Percentiles rank a stretch among this genome's conserved stretches.
These are phyloP conservation scores for Argentina anserina DNA, from an alignment of 306 rosid genomes.

Conservation along the genomic window DNA sequence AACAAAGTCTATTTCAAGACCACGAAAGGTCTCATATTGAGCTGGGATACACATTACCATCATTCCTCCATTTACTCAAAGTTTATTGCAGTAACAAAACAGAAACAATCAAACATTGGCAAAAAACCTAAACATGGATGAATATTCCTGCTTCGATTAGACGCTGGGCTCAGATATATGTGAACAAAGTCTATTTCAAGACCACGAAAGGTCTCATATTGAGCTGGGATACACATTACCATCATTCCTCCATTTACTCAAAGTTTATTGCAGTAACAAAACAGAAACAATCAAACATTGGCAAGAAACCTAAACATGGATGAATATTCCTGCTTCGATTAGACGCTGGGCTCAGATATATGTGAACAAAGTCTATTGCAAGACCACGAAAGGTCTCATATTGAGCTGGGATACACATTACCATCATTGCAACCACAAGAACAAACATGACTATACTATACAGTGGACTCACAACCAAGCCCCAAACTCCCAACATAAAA, in stretches of 20 bases:
- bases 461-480: neutral
- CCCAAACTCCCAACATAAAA: neutral
- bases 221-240: no score
- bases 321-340: neutral
- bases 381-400: slow-evolving; percentile 8
- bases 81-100: neutral
- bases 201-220: no score
- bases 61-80: no score
- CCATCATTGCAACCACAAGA: neutral
- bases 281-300: neutral
- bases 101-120: neutral
- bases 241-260: no score
- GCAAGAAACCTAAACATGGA: neutral
- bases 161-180: slow-evolving; percentile 5
- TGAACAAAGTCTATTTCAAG: no score
- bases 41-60: no score
- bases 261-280: neutral
- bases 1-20: no score
- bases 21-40: no score
- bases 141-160: neutral
- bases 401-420: slow-evolving; percentile 11
- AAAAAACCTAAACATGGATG: neutral
- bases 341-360: neutral
- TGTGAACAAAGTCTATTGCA: neutral
- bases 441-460: neutral